Percentiles rank a stretch among this genome's conserved stretches.
Evolutionary conservation across 1,139 yeast species (phyloP).

Genomic region (Spencermartinsiella ligniputridi): DNA sequence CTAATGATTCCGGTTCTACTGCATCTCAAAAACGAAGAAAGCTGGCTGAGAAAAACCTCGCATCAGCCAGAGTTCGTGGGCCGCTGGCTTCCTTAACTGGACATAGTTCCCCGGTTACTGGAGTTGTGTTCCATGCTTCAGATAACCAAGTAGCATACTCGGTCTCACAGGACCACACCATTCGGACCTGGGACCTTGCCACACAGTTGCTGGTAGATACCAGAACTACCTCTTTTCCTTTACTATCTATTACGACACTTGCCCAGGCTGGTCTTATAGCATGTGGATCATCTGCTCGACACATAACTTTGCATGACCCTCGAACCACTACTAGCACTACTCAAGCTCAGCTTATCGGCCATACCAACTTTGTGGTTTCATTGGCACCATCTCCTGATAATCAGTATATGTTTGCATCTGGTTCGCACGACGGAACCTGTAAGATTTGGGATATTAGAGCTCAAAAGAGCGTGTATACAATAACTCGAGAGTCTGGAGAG

Average conservation of each 20-base stretch:
- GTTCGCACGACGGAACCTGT: conserved; percentile 92
- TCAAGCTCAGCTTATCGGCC: conserved; percentile 75
- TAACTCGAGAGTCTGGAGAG: conserved; percentile 55
- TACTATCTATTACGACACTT: conserved; percentile 68
- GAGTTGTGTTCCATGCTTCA: conserved; percentile 62
- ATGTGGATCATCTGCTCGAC: conserved; percentile 94
- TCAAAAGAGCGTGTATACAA: conserved; percentile 78
- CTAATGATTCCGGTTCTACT: conserved; percentile 44
- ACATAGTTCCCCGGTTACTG: conserved; percentile 85
- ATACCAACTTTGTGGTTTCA: conserved; percentile 83
- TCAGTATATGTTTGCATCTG: conserved; percentile 72
- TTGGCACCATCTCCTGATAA: conserved; percentile 49
- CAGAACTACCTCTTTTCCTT: conserved; percentile 80
- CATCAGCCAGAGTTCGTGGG: conserved; percentile 72
- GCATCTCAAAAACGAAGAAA: conserved; percentile 87
- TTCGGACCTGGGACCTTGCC: conserved; percentile 93
- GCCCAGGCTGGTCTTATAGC: conserved; percentile 65
- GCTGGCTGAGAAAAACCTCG: conserved; percentile 56
- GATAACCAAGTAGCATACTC: conserved; percentile 85
- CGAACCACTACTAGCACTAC: conserved; percentile 49
- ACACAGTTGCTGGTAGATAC: conserved; percentile 83
- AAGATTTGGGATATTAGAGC: conserved; percentile 96
- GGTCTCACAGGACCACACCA: conserved; percentile 91
- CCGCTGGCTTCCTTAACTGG: conserved; percentile 75
- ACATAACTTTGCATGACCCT: conserved; percentile 90